Evolutionary conservation across 306 rosid genomes (phyloP).

Genomic region (Gleditsia sinensis): DNA sequence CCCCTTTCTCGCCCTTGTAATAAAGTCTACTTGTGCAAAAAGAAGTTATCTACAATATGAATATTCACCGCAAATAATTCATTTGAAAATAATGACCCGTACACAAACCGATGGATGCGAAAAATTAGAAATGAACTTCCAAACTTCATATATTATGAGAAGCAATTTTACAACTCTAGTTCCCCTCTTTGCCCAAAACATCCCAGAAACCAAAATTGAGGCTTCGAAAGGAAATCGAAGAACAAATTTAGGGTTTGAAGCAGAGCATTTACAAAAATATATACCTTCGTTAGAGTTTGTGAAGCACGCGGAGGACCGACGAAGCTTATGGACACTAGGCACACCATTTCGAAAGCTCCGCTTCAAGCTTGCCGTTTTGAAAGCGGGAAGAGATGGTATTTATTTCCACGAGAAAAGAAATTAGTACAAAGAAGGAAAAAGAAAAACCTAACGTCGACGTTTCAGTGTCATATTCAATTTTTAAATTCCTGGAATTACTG

Average conservation of each 20-base stretch:
- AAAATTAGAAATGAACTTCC: neutral
- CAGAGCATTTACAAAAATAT: conserved; percentile 10
- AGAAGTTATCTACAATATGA: neutral
- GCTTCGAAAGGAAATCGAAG: neutral
- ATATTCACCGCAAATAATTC: neutral
- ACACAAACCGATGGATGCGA: neutral
- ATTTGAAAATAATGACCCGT: neutral
- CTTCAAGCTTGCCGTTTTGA: neutral
- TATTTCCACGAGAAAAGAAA: too few relatives aligned
- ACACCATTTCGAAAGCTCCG: conserved; percentile 35
- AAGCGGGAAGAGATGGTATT: neutral
- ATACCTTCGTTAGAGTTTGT: conserved; percentile 24
- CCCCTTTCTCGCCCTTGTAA: neutral
- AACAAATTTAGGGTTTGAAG: neutral
- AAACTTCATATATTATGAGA: too few relatives aligned
- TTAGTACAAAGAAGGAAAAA: too few relatives aligned
- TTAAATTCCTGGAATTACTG: too few relatives aligned
- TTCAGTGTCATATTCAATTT: too few relatives aligned
- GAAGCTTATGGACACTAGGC: conserved; percentile 25
- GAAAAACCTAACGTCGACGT: too few relatives aligned
- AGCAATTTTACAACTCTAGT: neutral
- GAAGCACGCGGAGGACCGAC: conserved; percentile 21
- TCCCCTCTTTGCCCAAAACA: neutral
- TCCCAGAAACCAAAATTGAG: conserved; percentile 15
- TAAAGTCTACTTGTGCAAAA: neutral